phyloP scores from a whole-genome alignment of 352 stramenopile species.

The Phytophthora pisi region DNA sequence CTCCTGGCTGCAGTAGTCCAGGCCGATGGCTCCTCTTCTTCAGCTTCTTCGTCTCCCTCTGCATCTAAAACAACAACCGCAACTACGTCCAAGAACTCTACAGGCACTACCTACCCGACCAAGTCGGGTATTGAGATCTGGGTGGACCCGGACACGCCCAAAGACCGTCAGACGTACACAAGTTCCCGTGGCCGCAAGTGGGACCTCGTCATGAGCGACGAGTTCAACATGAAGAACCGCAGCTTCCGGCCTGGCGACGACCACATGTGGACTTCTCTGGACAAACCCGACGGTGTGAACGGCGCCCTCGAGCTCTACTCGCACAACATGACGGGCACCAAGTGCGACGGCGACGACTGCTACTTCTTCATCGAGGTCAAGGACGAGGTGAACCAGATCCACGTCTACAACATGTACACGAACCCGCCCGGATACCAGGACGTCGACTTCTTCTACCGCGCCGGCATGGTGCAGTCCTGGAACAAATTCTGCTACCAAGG shows the following conservation, averaged over 20 bases:
- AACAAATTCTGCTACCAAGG: conserved; percentile 95
- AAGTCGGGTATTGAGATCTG: conserved; percentile 48
- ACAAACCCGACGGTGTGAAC: conserved; percentile 94
- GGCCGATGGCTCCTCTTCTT: not conserved
- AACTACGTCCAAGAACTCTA: conserved; percentile 17
- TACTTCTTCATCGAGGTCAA: conserved; percentile 51
- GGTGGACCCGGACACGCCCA: conserved; percentile 66
- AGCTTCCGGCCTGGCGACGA: conserved; percentile 93
- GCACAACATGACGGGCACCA: conserved; percentile 72
- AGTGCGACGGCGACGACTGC: conserved; percentile 54
- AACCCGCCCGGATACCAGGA: conserved; percentile 52
- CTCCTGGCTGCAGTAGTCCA: conserved; percentile 8
- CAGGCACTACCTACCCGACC: conserved; percentile 35
- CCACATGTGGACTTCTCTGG: conserved; percentile 93
- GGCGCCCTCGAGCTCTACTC: conserved; percentile 92
- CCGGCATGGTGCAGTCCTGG: conserved; percentile 90
- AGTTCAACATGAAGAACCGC: conserved; percentile 93
- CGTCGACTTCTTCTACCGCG: conserved; percentile 55
- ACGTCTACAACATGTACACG: conserved; percentile 66
- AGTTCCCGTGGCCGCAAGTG: conserved; percentile 54
- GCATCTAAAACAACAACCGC: not conserved
- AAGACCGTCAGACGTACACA: conserved; percentile 40
- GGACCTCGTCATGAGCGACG: conserved; percentile 92
- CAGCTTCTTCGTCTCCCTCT: too few relatives aligned
- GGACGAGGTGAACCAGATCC: conserved; percentile 45